Evolutionary conservation across 2,329 filamentous ascomycete species (phyloP), one percentile per base, ranked within the genome.

Genomic region (Pyricularia sp.): DNA sequence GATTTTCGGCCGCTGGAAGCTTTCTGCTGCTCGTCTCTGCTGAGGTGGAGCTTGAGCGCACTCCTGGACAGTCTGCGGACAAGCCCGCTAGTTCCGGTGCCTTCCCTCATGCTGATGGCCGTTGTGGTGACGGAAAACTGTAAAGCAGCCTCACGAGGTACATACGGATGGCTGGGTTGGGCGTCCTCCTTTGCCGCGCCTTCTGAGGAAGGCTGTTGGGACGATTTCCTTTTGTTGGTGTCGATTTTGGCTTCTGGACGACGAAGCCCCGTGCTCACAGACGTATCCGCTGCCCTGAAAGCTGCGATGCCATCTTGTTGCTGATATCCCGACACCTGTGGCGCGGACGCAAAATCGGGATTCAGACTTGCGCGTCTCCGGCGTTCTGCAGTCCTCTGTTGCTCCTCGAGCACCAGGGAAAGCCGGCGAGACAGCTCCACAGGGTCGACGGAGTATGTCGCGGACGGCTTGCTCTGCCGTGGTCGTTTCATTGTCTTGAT

Each of bases 101-200:
- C 55, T 66, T 81, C 76, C 30, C 77, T 76, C 74, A 78, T 76
- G 59, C 74, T 73, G 25, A 81, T 80, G 20, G 80, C 78, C 1
- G 84, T 86, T 0, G 85, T 82, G 0, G 86, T 88, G 63, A 80
- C 77, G 11, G 81, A 77, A 73, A 88, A 88, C 69, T 87, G 85
- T 14, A 80, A 74, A 1, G 86, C 85, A 0, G 86, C 86, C 50
- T 84, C 80, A 68, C 80, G 79, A 17, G 86, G 86, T 2, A 87
- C 76, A 72, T 88, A 83, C 50, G 79, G 83, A 71, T 36, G 71
- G 61, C 67, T 69, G 66, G 67, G 72, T 69, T 33, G 68, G 58
- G 36, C 26, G 1, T 65, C 33, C 31, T 63, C 20, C 9, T 28
- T 30, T 28, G 23, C n/a, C 6, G 25, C 26, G 10, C 31, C 65